These are phyloP conservation scores for Phytophthora kernoviae DNA, from an alignment of 352 stramenopile genomes.

Conservation along the genomic window DNA sequence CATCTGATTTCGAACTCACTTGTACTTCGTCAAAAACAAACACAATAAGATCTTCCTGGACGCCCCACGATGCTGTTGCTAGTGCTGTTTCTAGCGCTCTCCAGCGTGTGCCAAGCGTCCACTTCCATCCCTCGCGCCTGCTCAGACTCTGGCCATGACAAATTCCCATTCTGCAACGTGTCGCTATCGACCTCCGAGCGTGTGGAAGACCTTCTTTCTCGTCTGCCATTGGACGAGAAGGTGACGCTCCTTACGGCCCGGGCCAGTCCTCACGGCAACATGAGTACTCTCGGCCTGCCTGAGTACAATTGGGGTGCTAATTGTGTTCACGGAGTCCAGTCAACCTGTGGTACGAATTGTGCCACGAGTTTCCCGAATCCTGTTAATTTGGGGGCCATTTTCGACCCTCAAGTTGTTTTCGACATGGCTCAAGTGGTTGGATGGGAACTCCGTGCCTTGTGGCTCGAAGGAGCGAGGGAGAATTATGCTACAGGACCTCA, in stretches of 20 bases:
- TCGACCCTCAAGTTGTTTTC: constrained; percentile 80
- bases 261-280: constrained; percentile 67
- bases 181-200: constrained; percentile 59
- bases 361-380: constrained; percentile 93
- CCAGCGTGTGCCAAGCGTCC: background rate
- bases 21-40: no score
- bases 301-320: constrained; percentile 95
- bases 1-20: no score
- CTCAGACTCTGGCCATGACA: constrained; percentile 20
- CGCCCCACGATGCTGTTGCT: background rate
- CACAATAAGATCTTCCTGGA: no score
- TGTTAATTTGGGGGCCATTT: constrained; percentile 87
- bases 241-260: constrained; percentile 70
- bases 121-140: constrained; percentile 64
- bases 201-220: constrained; percentile 78
- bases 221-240: constrained; percentile 77
- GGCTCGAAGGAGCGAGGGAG: constrained; percentile 76
- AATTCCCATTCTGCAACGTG: constrained; percentile 82
- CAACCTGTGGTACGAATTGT: constrained; percentile 72
- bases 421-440: constrained; percentile 90
- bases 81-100: background rate
- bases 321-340: constrained; percentile 92
- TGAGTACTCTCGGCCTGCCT: constrained; percentile 82
- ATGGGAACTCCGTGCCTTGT: constrained; percentile 78
- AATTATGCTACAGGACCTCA: constrained; percentile 69